Conservation (phyloP, 345 rosid species). For the Citrus reticulata region DNA sequence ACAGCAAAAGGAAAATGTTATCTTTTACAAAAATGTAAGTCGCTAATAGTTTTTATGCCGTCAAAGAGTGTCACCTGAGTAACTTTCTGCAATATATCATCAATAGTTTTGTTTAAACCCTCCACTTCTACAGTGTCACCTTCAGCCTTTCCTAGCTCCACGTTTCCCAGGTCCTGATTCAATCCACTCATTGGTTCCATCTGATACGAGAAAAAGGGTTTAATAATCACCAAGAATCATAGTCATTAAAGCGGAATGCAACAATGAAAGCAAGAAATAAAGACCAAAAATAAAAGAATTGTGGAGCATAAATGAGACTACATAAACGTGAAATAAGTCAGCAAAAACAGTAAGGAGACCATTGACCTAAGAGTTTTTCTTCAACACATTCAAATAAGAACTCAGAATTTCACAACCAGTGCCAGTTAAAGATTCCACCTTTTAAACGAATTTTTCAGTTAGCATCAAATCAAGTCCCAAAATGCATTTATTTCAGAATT, state of each 20-base stretch:
- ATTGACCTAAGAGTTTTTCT: not conserved
- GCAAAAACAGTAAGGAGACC: no score
- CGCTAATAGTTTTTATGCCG: no score
- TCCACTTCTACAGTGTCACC: constrained; percentile 29
- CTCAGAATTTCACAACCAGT: not conserved
- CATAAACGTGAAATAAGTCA: no score
- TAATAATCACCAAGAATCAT: not conserved
- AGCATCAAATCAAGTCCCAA: not conserved
- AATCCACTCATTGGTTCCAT: constrained; percentile 14
- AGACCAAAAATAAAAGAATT: no score
- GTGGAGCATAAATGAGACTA: no score
- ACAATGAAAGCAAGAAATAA: no score
- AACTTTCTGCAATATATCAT: constrained; percentile 45
- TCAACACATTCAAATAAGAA: not conserved
- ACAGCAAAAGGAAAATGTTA: not conserved
- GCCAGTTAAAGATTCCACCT: not conserved
- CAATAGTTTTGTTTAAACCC: constrained; percentile 29
- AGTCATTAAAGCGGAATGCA: no score
- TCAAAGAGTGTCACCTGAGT: constrained; percentile 28
- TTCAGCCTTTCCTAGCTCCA: constrained; percentile 10
- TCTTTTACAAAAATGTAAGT: not conserved
- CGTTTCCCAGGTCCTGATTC: constrained; percentile 16
- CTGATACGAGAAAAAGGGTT: not conserved
- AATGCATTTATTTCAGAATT: not conserved
- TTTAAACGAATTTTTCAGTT: not conserved